These are phyloP conservation scores for Paracoccidioides brasiliensis DNA, from an alignment of 2,329 filamentous ascomycete species.

Conservation along the genomic window DNA sequence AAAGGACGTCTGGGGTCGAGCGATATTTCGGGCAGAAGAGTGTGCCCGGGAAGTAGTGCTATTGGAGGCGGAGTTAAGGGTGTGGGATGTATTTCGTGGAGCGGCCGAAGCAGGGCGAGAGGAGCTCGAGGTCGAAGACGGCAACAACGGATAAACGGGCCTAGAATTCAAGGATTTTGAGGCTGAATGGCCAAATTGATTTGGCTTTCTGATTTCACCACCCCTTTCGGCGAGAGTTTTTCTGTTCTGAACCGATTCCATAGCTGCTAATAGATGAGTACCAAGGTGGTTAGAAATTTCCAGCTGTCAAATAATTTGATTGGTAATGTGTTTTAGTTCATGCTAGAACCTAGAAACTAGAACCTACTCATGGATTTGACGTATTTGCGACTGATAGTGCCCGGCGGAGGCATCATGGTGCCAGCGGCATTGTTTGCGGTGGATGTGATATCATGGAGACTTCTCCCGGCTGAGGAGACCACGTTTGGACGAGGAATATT, in stretches of 20 bases:
- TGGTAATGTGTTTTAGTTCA: too few species aligned
- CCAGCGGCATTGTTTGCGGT: conserved; percentile 42
- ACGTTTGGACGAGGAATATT: conserved; percentile 7
- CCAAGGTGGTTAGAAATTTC: too few species aligned
- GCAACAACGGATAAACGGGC: conserved; percentile 20
- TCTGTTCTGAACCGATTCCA: conserved; percentile 47
- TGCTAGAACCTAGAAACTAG: not conserved
- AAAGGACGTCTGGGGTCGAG: conserved; percentile 42
- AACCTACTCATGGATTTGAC: conserved; percentile 38
- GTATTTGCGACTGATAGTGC: conserved; percentile 35
- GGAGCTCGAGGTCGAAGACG: conserved; percentile 26
- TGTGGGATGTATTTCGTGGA: conserved; percentile 33
- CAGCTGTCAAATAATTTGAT: too few species aligned
- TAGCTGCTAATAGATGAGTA: conserved; percentile 17
- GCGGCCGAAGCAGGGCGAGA: conserved; percentile 30
- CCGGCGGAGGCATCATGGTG: conserved; percentile 32
- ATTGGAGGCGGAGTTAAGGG: conserved; percentile 45
- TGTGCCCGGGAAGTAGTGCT: conserved; percentile 41
- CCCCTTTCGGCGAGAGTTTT: conserved; percentile 45
- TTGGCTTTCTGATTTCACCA: conserved; percentile 37
- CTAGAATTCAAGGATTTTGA: conserved; percentile 27
- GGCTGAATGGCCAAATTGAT: conserved; percentile 30
- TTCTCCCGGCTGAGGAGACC: conserved; percentile 14
- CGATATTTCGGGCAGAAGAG: conserved; percentile 22
- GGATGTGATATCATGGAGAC: conserved; percentile 39